Conservation (phyloP, 345 rosid species). For the Psidium guajava region DNA sequence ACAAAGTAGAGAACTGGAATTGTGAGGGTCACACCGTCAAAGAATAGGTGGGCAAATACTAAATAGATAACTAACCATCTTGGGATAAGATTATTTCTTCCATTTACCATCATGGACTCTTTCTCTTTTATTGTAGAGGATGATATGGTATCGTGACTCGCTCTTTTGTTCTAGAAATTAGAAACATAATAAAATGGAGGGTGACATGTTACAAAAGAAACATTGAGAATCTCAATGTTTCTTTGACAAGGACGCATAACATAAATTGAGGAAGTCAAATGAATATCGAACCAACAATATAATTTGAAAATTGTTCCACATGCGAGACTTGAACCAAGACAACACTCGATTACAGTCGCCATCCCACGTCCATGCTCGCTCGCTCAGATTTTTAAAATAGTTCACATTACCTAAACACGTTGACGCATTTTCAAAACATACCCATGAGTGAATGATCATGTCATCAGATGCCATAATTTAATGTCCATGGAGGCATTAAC, state of each 20-base stretch:
- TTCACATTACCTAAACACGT: background rate
- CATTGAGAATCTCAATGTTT: background rate
- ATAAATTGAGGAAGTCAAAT: background rate
- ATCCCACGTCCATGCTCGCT: background rate
- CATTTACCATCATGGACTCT: background rate
- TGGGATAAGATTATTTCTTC: background rate
- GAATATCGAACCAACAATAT: background rate
- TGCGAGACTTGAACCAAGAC: background rate
- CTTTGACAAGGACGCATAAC: background rate
- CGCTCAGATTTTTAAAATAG: background rate
- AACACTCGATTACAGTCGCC: background rate
- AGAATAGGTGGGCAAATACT: background rate
- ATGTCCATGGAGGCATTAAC: background rate
- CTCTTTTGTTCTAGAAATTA: background rate
- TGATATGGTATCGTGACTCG: background rate
- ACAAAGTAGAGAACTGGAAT: background rate
- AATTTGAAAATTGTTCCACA: background rate
- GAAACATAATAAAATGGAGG: background rate
- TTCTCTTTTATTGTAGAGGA: background rate
- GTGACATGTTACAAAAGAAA: background rate
- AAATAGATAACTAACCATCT: background rate
- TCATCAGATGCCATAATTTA: too few species aligned
- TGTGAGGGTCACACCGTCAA: background rate
- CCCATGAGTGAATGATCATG: background rate
- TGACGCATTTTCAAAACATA: background rate